phyloP scores from a whole-genome alignment of 2,329 filamentous ascomycete genomes.

The Colletotrichum tanaceti region DNA sequence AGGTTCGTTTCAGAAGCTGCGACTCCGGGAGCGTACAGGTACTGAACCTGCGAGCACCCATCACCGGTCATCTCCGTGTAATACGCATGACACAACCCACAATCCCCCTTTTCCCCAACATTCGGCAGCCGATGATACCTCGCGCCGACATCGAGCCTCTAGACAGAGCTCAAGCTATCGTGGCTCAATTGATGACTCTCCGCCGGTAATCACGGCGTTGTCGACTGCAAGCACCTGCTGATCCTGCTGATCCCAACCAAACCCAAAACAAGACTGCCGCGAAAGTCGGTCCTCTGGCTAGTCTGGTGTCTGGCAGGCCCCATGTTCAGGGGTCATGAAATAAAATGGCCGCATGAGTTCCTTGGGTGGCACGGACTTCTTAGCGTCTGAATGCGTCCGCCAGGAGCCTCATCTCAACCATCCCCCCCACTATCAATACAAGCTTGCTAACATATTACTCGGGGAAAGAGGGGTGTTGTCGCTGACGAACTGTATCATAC shows the following conservation, averaged over 20 bases:
- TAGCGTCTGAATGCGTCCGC: constrained; percentile 20
- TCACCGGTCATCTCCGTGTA: constrained; percentile 39
- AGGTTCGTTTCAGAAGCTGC: constrained; percentile 39
- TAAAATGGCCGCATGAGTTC: constrained; percentile 4
- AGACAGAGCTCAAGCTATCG: neutral
- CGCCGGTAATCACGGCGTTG: constrained; percentile 11
- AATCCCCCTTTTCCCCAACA: constrained; percentile 5
- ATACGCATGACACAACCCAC: constrained; percentile 27
- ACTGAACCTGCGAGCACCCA: constrained; percentile 9
- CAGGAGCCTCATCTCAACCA: constrained; percentile 30
- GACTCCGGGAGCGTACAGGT: constrained; percentile 20
- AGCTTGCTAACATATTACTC: constrained; percentile 21
- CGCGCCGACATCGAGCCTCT: neutral
- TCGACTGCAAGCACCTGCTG: constrained; percentile 23
- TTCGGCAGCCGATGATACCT: constrained; percentile 23
- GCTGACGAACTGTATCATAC: neutral
- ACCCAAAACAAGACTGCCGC: constrained; percentile 34
- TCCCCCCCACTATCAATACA: constrained; percentile 3
- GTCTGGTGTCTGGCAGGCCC: constrained; percentile 30
- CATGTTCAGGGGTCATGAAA: constrained; percentile 14
- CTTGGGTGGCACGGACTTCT: constrained; percentile 4
- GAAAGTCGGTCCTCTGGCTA: constrained; percentile 19
- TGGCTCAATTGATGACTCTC: constrained; percentile 13
- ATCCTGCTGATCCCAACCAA: constrained; percentile 40
- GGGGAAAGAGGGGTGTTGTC: neutral